Base-by-base conservation (phyloP, 768 basidiomycete genomes). In the Neoboletus magnificus region DNA sequence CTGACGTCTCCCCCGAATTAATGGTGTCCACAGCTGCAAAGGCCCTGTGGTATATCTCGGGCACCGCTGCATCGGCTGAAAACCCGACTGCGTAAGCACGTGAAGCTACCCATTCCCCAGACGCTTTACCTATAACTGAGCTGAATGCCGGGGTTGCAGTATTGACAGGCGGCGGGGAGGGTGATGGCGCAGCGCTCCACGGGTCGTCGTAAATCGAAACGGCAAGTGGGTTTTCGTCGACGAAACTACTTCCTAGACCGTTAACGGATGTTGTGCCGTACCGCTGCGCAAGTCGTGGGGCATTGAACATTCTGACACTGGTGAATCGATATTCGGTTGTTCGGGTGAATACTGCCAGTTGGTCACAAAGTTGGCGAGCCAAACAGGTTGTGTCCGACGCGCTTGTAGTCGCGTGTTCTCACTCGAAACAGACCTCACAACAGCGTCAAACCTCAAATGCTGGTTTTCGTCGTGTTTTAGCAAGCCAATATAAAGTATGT, bases 121-220 rank as follows among this genome's bases (percentile, higher is more conserved):
- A 4, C 10, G 18, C 15, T 41, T 58, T 62, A 86, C 87, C 86
- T 67, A 90, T 89, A 10, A 89, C 86, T 44, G 85, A 80, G 64
- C 78, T 82, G 68, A 89, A 86, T 29, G 82, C 76, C 49, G 80
- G 77, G 25, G 79, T 69, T 39, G 74, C 68, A 27, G 77, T 74
- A 44, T 83, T 82, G 45, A 77, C 68, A 30, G 83, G 81, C 30
- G 87, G 86, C 13, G 85, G 83, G 35, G 83, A 80, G 25, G 88
- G 88, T 58, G 84, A 86, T 4, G 89, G 89, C 20, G 82, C 77
- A 58, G 85, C 75, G 66, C 86, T 89, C 89, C 89, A 91, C 27
- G 89, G 88, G 70, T 91, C 89, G 62, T 91, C 89, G 67, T 90
- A 91, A 12, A 82, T 83, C 4, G 89, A 90, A 64, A 73, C 79